Percentiles rank a stretch among this genome's conserved stretches.
Evolutionary conservation across 306 rosid species (phyloP).

Genomic region (Acacia melanoxylon): DNA sequence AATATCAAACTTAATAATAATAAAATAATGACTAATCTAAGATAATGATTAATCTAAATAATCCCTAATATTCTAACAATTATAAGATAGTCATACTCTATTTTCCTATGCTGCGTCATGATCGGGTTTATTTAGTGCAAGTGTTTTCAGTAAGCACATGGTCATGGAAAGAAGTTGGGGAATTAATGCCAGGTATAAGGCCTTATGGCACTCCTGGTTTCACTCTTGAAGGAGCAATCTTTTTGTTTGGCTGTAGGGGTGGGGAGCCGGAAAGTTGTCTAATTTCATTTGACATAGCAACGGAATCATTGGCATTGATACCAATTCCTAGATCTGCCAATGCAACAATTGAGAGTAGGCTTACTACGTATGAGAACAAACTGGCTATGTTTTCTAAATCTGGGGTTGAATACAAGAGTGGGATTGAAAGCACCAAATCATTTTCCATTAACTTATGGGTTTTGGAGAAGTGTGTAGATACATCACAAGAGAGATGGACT

Average conservation of each 20-base stretch:
- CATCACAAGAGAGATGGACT: background rate
- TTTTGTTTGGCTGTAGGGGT: background rate
- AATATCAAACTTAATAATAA: too few species aligned
- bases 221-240: background rate
- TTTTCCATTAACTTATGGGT: background rate
- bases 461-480: background rate
- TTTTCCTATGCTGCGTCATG: too few species aligned
- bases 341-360: accelerated
- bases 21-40: too few species aligned
- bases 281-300: background rate
- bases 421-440: too few species aligned
- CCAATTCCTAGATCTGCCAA: background rate
- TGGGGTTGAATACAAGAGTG: too few species aligned
- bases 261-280: too few species aligned
- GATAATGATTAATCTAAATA: too few species aligned
- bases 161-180: background rate
- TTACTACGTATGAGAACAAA: background rate
- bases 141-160: background rate
- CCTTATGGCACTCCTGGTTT: accelerated
- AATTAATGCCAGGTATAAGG: too few species aligned
- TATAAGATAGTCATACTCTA: background rate
- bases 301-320: background rate
- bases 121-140: background rate
- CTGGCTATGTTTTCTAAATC: background rate
- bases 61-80: too few species aligned